Base-by-base conservation (phyloP, 495 filamentous ascomycete genomes). In the Rusavskia elegans region DNA sequence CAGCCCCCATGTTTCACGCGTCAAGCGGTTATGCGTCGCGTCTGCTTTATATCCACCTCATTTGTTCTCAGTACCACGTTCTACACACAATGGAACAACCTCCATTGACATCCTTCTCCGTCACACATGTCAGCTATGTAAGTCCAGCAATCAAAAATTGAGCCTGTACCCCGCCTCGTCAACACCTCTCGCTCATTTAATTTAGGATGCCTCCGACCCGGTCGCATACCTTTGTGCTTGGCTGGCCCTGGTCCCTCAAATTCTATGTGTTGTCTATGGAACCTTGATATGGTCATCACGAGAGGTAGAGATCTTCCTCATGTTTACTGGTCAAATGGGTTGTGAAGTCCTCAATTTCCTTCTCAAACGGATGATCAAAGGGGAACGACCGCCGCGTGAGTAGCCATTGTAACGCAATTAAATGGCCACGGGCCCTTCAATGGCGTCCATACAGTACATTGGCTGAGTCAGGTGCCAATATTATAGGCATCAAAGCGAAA, bases 121-220 rank as follows among this genome's bases (percentile, higher is more conserved):
- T 96, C 48, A 97, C 93, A 13, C 90, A 97, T 67, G 89, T 98
- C 52, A 86, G 93, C 72, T 98, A 98, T 71, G 89, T 95, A 68
- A 55, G 76, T 60, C n/a, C 32, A 27, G 36, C 8, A 1, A n/a
- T 8, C 20, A 0, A n/a, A n/a, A n/a, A n/a, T n/a, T n/a, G n/a
- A n/a, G n/a, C n/a, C n/a, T n/a, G n/a, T n/a, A n/a, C n/a, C n/a
- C n/a, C n/a, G n/a, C n/a, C n/a, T n/a, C n/a, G n/a, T n/a, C n/a
- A n/a, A n/a, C n/a, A n/a, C n/a, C n/a, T n/a, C n/a, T 53, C 38
- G 10, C 53, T 53, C 49, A 52, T 13, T 8, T 48, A 25, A 19
- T 21, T n/a, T 63, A 96, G 89, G 86, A 97, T 67, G 88, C 92
- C 14, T 63, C 76, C 53, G 93, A 99, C 69, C 81, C 73, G 41